phyloP scores from a whole-genome alignment of 352 stramenopile species.

The Phytopythium kandeliae region DNA sequence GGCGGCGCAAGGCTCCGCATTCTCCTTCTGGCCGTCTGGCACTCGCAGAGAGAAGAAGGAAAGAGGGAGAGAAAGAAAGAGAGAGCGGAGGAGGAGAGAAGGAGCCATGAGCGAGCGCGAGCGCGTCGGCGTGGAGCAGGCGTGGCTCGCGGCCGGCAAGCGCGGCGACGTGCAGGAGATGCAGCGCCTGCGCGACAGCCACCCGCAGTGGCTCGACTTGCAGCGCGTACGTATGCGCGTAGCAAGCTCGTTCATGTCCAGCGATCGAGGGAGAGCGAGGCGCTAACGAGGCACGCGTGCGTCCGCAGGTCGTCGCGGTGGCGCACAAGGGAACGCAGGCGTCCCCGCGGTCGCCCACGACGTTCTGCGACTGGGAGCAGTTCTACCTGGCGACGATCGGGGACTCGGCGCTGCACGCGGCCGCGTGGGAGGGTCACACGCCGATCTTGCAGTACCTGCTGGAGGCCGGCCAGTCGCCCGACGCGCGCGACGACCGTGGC shows the following conservation, averaged over 20 bases:
- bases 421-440: conserved; percentile 23
- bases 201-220: conserved; percentile 18
- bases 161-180: conserved; percentile 8
- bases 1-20: background rate
- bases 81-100: too few species aligned
- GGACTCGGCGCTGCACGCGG: conserved; percentile 26
- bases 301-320: background rate
- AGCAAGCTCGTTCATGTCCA: too few species aligned
- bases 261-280: too few species aligned
- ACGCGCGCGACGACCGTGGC: conserved; percentile 15
- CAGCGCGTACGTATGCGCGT: conserved; percentile 9
- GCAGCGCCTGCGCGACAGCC: conserved; percentile 8
- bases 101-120: conserved; percentile 1
- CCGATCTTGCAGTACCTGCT: conserved; percentile 22
- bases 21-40: background rate
- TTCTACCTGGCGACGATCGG: conserved; percentile 28
- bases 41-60: too few species aligned
- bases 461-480: conserved; percentile 18
- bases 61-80: background rate
- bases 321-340: conserved; percentile 1
- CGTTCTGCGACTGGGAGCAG: conserved; percentile 29
- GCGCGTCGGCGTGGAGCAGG: conserved; percentile 2
- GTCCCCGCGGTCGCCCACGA: conserved; percentile 10
- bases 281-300: too few species aligned
- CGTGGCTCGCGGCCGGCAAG: conserved; percentile 13